phyloP scores from a whole-genome alignment of 352 stramenopile species.

The Phytophthora pluvialis region DNA sequence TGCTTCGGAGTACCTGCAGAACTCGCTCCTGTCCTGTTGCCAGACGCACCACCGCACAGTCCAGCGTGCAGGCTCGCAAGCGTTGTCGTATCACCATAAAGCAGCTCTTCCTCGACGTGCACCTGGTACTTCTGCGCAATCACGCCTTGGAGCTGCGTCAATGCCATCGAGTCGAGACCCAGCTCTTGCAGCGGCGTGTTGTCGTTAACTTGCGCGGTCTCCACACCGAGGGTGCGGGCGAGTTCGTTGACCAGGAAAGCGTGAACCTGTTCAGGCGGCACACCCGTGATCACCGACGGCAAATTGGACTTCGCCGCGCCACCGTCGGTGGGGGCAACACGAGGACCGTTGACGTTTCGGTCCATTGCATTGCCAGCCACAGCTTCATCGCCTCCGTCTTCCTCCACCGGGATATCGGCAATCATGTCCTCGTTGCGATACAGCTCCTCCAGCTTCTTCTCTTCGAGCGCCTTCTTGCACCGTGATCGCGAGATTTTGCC shows the following conservation, averaged over 20 bases:
- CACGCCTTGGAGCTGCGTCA: conserved; percentile 96
- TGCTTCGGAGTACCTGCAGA: conserved; percentile 37
- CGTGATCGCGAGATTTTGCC: conserved; percentile 97
- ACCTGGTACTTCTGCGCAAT: conserved; percentile 90
- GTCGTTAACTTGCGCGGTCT: conserved; percentile 52
- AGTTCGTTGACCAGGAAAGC: conserved; percentile 66
- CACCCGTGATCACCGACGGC: conserved; percentile 58
- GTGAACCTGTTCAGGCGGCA: conserved; percentile 58
- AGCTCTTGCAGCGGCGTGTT: conserved; percentile 71
- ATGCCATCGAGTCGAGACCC: conserved; percentile 93
- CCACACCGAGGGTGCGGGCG: conserved; percentile 62
- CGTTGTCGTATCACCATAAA: conserved; percentile 91
- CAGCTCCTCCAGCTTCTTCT: conserved; percentile 66
- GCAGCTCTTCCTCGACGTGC: conserved; percentile 92
- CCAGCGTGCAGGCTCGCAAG: conserved; percentile 83
- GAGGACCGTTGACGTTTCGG: conserved; percentile 24
- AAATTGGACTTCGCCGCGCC: conserved; percentile 38
- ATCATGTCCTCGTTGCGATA: conserved; percentile 88
- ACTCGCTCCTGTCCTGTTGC: conserved; percentile 26
- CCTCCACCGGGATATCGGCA: conserved; percentile 43
- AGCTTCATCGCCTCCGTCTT: conserved; percentile 46
- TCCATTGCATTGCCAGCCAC: conserved; percentile 39
- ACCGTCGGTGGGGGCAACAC: conserved; percentile 17
- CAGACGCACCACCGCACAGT: conserved; percentile 47
- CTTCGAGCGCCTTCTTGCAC: conserved; percentile 72